These are phyloP conservation scores for Dispira simplex DNA, from an alignment of 192 early-diverging fungal species.

Conservation along the genomic window DNA sequence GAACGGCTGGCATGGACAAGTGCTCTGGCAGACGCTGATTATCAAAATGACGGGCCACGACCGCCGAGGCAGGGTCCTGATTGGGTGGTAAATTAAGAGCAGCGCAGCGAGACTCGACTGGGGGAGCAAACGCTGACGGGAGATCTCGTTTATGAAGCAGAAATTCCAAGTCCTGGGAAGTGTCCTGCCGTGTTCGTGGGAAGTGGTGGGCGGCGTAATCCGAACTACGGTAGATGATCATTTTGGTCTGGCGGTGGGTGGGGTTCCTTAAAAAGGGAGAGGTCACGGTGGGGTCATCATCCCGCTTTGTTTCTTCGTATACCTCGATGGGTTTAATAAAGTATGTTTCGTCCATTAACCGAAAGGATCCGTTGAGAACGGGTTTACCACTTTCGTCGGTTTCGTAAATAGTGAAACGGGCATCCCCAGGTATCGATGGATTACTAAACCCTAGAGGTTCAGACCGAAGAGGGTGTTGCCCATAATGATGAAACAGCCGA, in stretches of 20 bases:
- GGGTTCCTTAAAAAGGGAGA: constrained; percentile 15
- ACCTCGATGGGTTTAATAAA: constrained; percentile 36
- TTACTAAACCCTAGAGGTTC: too few species aligned
- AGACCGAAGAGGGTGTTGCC: too few species aligned
- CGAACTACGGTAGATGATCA: constrained; percentile 47
- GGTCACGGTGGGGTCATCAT: constrained; percentile 29
- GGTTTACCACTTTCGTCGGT: constrained; percentile 14
- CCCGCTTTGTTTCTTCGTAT: constrained; percentile 33
- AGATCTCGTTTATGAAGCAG: constrained; percentile 9
- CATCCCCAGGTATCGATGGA: constrained; percentile 10
- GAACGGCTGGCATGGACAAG: constrained; percentile 14
- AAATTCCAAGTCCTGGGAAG: not conserved
- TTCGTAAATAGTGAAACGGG: constrained; percentile 4
- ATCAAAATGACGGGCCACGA: constrained; percentile 12
- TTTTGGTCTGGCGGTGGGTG: constrained; percentile 17
- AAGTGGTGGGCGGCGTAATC: constrained; percentile 24
- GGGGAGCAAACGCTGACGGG: not conserved
- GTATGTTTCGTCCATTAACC: constrained; percentile 30
- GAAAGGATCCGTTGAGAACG: constrained; percentile 42
- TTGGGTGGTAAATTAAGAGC: constrained; percentile 8
- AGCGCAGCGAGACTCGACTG: constrained; percentile 19
- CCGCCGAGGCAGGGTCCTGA: constrained; percentile 11
- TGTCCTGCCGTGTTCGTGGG: too few species aligned
- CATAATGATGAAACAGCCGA: too few species aligned
- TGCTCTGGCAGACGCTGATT: constrained; percentile 9